These are phyloP conservation scores for Populus alba DNA, from an alignment of 345 rosid species.

Conservation along the genomic window DNA sequence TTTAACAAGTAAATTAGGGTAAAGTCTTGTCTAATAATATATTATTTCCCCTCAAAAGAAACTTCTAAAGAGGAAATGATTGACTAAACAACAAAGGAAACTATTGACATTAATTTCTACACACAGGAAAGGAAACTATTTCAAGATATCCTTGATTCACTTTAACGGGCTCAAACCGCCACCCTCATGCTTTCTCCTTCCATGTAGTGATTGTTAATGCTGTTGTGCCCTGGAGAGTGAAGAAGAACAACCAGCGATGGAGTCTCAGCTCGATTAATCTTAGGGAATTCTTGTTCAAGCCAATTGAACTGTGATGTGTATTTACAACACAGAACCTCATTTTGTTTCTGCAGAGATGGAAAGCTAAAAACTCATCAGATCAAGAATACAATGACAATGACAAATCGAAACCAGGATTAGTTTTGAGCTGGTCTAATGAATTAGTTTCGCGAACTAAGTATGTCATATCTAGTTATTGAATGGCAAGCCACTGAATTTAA, in stretches of 20 bases:
- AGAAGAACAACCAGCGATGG: constrained; percentile 40
- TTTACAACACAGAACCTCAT: constrained; percentile 1
- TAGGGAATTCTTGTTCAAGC: constrained; percentile 30
- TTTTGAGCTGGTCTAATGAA: background rate
- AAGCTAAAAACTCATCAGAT: background rate
- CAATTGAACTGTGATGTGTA: constrained; percentile 37
- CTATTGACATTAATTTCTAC: no score
- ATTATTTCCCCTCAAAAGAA: no score
- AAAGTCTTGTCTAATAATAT: no score
- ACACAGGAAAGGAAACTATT: no score
- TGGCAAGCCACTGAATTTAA: background rate
- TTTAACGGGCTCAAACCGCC: constrained; percentile 12
- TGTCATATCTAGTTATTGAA: no score
- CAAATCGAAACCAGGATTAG: background rate
- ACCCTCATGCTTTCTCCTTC: constrained; percentile 46
- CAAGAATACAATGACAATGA: background rate
- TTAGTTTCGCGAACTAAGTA: background rate
- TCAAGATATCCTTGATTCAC: no score
- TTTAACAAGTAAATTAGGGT: no score
- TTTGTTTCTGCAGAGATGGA: background rate
- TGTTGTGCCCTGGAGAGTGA: constrained; percentile 39
- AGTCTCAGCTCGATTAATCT: constrained; percentile 37
- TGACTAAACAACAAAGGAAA: no score
- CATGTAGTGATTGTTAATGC: constrained; percentile 39
- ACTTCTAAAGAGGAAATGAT: no score